Percentiles rank a stretch among this genome's conserved stretches.
Conservation (phyloP, 352 stramenopile species). For the Phytophthora cryptogea region DNA sequence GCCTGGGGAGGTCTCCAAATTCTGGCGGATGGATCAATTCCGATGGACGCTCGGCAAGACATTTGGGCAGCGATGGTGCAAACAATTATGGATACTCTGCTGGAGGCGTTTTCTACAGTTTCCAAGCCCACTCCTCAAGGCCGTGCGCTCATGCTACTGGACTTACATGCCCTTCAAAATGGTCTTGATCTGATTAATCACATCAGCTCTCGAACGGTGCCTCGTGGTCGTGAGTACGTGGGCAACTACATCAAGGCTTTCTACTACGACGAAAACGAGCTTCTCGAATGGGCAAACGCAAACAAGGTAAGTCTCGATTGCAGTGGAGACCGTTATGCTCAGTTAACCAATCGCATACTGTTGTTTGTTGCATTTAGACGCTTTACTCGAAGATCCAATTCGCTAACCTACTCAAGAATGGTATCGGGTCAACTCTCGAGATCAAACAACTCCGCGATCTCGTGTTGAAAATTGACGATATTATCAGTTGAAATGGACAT, state of each 20-base stretch:
- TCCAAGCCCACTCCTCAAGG: constrained; percentile 93
- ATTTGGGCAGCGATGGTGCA: constrained; percentile 87
- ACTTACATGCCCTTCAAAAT: constrained; percentile 91
- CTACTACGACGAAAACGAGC: constrained; percentile 84
- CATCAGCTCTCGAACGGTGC: constrained; percentile 52
- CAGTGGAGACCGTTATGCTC: not conserved
- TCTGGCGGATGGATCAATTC: constrained; percentile 65
- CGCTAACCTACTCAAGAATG: constrained; percentile 70
- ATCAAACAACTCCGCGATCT: constrained; percentile 62
- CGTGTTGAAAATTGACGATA: constrained; percentile 64
- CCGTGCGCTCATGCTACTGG: constrained; percentile 96
- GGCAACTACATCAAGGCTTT: constrained; percentile 91
- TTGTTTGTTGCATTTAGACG: constrained; percentile 33
- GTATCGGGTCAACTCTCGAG: constrained; percentile 57
- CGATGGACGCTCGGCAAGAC: constrained; percentile 66
- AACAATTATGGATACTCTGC: constrained; percentile 86
- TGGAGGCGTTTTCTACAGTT: constrained; percentile 92
- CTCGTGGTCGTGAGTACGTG: constrained; percentile 66
- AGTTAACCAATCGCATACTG: constrained; percentile 1
- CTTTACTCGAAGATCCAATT: constrained; percentile 65
- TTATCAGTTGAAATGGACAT: constrained; percentile 39
- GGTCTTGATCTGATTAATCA: constrained; percentile 85
- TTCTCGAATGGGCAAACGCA: constrained; percentile 80
- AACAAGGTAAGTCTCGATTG: constrained; percentile 57
- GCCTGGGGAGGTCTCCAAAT: constrained; percentile 77